Evolutionary conservation across 2,329 filamentous ascomycete species (phyloP).

Genomic region (Hymenoscyphus albidus): DNA sequence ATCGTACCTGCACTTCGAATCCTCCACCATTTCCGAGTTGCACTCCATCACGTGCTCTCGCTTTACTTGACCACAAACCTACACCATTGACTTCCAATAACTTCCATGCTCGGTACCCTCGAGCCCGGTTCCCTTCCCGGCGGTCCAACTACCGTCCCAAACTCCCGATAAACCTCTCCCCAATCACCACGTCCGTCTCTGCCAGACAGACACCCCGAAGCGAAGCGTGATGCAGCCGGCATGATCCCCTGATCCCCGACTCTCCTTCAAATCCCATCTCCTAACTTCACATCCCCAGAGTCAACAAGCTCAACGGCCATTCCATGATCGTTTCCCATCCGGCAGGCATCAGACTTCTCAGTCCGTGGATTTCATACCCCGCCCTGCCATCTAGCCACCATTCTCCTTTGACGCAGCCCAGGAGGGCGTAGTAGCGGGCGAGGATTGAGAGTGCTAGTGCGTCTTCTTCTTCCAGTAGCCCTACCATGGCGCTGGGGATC

Average conservation of each 20-base stretch:
- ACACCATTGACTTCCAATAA: background rate
- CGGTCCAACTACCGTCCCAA: background rate
- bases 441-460: slow-evolving; percentile 12
- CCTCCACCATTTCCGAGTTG: too few species aligned
- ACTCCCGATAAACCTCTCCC: background rate
- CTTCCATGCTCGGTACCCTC: background rate
- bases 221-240: too few species aligned
- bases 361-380: slow-evolving; percentile 15
- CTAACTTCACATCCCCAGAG: too few species aligned
- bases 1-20: too few species aligned
- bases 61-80: background rate
- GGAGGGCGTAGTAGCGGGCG: slow-evolving; percentile 15
- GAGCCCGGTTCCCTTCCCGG: too few species aligned
- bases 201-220: too few species aligned
- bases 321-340: slow-evolving; percentile 14
- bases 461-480: slow-evolving; percentile 10
- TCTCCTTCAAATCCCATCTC: too few species aligned
- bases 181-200: background rate
- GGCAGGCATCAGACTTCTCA: slow-evolving; percentile 10
- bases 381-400: slow-evolving; percentile 18
- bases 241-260: too few species aligned
- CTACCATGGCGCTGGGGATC: slow-evolving; percentile 1
- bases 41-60: too few species aligned
- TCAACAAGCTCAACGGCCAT: slow-evolving; percentile 13
- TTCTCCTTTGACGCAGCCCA: slow-evolving; percentile 13